These are phyloP conservation scores for Xylaria arbuscula DNA, from an alignment of 2,329 filamentous ascomycete species.

Conservation along the genomic window DNA sequence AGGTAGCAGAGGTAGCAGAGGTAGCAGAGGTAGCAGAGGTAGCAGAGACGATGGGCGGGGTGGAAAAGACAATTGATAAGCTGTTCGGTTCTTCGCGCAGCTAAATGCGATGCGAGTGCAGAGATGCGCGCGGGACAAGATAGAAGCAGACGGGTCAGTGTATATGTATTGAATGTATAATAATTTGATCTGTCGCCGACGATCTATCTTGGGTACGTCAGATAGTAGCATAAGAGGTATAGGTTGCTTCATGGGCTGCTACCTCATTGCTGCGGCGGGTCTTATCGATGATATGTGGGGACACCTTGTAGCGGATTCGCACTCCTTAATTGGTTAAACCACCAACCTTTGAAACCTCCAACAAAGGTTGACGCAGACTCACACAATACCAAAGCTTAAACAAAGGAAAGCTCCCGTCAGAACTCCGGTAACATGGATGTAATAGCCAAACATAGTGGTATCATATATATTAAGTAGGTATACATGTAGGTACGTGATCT, in stretches of 20 bases:
- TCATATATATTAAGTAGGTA: no score
- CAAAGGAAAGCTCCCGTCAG: no score
- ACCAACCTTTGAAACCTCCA: not conserved
- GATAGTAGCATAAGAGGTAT: not conserved
- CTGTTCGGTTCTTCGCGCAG: not conserved
- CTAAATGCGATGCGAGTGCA: not conserved
- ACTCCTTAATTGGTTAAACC: not conserved
- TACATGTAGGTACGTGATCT: not conserved
- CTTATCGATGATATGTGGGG: constrained; percentile 17
- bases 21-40: no score
- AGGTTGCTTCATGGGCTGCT: constrained; percentile 5
- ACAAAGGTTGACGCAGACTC: not conserved
- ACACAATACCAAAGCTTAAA: not conserved
- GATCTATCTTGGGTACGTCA: not conserved
- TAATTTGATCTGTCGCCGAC: not conserved
- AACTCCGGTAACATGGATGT: no score
- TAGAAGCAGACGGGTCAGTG: not conserved
- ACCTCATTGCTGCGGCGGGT: constrained; percentile 16
- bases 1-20: no score
- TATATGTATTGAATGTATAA: not conserved
- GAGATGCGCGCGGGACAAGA: not conserved
- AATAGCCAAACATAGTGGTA: no score
- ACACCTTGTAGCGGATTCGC: not conserved
- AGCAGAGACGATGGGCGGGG: not conserved
- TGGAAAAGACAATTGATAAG: constrained; percentile 2